Evolutionary conservation across 1,284 basidiomycete species (phyloP), one percentile per base, ranked within the genome.

Genomic region (Rhodotorula sp.): DNA sequence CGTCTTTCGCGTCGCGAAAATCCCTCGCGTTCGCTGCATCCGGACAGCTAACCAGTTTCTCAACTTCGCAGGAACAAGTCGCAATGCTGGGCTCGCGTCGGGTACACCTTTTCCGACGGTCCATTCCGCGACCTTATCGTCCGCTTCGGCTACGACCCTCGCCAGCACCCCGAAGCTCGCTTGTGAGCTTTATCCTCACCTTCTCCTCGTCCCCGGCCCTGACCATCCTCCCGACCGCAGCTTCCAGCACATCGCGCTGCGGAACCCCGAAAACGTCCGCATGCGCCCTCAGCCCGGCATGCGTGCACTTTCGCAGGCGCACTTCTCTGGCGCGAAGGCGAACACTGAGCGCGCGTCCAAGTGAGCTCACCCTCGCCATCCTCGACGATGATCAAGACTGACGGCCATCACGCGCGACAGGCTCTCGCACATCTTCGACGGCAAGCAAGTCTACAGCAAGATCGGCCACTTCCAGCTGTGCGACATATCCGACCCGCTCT

Each of bases 91-190:
- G 80, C 84, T 0, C 75, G 81, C 15, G 76, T 81, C 8, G 79
- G 88, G 58, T 99, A 94, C 78, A 88, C 91, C 4, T 95, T 98
- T 78, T 86, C 88, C 69, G 94, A 97, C 72, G 95, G 95, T 0
- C 92, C 94, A 3, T 98, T 91, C 89, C 85, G 92, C 62, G 94
- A 98, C 78, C 90, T 90, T 13, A 84, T 95, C 57, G 85, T 98
- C 34, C 86, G 87, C 54, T 90, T 93, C 68, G 88, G 89, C 5
- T 98, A 95, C 78, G 95, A 99, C 78, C 94, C 94, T 18, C 84
- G 94, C 59, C 83, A 84, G 71, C 85, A 91, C 71, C 83, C 84
- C 1, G 81, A 84, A 52, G 88, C 90, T 53, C 85, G 91, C 72
- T 86, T 92, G 92, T 94, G 77, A 62, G 82, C 11, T 53, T 31